Conservation (phyloP, 1,139 yeast genomes). For the Hyphopichia khmerensis region DNA sequence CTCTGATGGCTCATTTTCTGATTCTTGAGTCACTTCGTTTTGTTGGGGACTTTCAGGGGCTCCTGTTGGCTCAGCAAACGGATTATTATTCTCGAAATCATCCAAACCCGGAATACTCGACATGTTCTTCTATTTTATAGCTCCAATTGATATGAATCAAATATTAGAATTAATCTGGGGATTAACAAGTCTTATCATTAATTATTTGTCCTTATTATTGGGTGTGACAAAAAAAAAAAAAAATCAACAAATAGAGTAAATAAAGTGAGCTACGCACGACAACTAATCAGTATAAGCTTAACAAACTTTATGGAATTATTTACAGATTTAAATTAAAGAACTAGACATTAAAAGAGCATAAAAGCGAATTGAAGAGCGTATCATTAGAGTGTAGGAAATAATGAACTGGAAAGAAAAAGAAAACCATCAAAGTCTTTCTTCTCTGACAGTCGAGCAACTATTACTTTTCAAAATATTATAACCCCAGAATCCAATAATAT, state of each 20-base stretch:
- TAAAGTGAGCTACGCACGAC: too few species aligned
- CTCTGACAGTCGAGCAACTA: constrained; percentile 44
- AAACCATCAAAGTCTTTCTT: constrained; percentile 26
- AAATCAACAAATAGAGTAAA: too few species aligned
- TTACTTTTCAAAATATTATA: constrained; percentile 60
- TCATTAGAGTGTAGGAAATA: too few species aligned
- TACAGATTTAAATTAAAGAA: background rate
- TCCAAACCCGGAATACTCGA: constrained; percentile 22
- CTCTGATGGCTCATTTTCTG: constrained; percentile 4
- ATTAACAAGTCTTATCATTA: too few species aligned
- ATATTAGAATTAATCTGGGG: too few species aligned
- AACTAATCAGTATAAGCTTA: too few species aligned
- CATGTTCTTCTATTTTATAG: background rate
- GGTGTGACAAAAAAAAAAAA: too few species aligned
- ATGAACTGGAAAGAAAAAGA: background rate
- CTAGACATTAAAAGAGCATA: background rate
- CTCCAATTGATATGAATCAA: too few species aligned
- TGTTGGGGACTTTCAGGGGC: constrained; percentile 1
- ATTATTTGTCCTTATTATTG: too few species aligned
- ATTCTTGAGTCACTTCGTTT: constrained; percentile 4
- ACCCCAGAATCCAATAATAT: constrained; percentile 84
- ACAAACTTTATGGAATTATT: background rate
- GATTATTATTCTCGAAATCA: constrained; percentile 65
- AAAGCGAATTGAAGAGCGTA: too few species aligned
- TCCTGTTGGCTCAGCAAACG: constrained; percentile 45